Percentiles rank a stretch among this genome's conserved stretches.
Conservation (phyloP, 2,329 filamentous ascomycete genomes). For the Elsinoe fawcettii region DNA sequence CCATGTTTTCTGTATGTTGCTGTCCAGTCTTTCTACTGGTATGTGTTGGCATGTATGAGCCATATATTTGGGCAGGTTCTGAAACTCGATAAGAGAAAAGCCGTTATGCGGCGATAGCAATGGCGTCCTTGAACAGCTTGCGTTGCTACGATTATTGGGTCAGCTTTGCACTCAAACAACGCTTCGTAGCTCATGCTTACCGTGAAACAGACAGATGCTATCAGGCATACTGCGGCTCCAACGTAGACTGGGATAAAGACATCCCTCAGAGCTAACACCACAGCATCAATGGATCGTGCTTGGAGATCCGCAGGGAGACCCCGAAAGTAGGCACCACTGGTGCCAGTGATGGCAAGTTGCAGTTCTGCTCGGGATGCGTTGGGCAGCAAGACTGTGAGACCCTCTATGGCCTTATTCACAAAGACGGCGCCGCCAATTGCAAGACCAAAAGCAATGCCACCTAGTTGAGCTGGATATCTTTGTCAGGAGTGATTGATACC, state of each 20-base stretch:
- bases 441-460: slow-evolving; percentile 6
- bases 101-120: neutral
- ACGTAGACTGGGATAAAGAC: slow-evolving; percentile 7
- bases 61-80: too few relatives aligned
- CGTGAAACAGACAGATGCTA: neutral
- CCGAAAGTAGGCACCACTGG: neutral
- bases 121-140: neutral
- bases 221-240: slow-evolving; percentile 6
- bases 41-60: too few relatives aligned
- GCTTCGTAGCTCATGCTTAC: neutral
- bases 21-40: too few relatives aligned
- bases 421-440: slow-evolving; percentile 14
- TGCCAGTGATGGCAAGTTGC: neutral
- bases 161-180: neutral
- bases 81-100: too few relatives aligned
- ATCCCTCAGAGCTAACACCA: slow-evolving; percentile 1
- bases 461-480: slow-evolving; percentile 15
- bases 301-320: neutral
- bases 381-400: neutral
- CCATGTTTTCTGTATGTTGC: too few relatives aligned
- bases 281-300: neutral
- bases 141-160: neutral
- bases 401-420: slow-evolving; percentile 7
- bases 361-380: neutral
- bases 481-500: too few relatives aligned